Evolutionary conservation across 306 rosid species (phyloP).

Genomic region (Biancaea sappan): DNA sequence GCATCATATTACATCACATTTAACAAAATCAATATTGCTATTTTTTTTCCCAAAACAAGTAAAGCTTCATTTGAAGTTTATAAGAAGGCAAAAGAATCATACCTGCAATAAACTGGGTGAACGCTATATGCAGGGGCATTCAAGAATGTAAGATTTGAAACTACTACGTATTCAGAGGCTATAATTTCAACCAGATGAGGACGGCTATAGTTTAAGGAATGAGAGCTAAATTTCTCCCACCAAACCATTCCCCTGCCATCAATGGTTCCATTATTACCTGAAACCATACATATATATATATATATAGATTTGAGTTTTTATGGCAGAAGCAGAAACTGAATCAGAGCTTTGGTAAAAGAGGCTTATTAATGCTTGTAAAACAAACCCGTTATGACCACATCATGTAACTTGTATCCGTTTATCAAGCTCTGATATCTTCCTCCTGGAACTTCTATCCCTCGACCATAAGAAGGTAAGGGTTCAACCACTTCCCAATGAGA

Average conservation of each 20-base stretch:
- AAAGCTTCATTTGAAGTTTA: slow-evolving; percentile 6
- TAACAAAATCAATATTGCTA: slow-evolving; percentile 23
- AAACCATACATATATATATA: slow-evolving; percentile 30
- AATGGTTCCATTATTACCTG: slow-evolving; percentile 86
- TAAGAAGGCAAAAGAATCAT: slow-evolving; percentile 32
- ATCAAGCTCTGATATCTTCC: slow-evolving; percentile 85
- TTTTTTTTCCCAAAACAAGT: neutral
- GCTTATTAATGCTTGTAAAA: neutral
- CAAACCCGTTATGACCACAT: slow-evolving; percentile 90
- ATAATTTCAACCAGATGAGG: slow-evolving; percentile 88
- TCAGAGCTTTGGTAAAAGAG: too few relatives aligned
- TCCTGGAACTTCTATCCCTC: slow-evolving; percentile 90
- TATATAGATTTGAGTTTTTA: slow-evolving; percentile 25
- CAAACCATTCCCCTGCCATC: slow-evolving; percentile 91
- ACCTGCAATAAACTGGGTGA: slow-evolving; percentile 98
- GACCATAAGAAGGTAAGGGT: slow-evolving; percentile 92
- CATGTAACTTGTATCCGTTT: slow-evolving; percentile 73
- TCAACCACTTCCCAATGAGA: slow-evolving; percentile 72
- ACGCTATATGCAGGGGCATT: slow-evolving; percentile 88
- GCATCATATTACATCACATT: slow-evolving; percentile 42
- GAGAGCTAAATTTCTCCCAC: slow-evolving; percentile 85
- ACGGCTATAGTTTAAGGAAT: slow-evolving; percentile 78
- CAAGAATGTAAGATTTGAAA: slow-evolving; percentile 87
- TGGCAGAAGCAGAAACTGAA: slow-evolving; percentile 16
- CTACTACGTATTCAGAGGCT: slow-evolving; percentile 61